phyloP scores from a whole-genome alignment of 805 yeast species.

The Dipodascopsis tothii region DNA sequence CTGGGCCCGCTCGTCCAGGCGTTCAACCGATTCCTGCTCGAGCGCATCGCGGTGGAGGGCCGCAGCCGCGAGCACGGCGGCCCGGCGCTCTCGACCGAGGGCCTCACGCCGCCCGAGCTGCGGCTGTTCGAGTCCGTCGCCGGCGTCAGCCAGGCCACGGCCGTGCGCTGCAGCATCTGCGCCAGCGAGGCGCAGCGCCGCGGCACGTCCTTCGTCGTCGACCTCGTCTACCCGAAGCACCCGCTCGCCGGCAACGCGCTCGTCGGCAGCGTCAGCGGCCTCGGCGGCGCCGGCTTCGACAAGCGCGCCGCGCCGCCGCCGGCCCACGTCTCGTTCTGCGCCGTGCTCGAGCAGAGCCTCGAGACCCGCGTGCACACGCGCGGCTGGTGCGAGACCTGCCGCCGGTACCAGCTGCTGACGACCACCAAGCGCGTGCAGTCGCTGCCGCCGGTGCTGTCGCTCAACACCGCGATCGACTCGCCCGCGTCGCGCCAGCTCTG shows the following conservation, averaged over 20 bases:
- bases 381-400: constrained; percentile 48
- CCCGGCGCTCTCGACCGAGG: background rate
- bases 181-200: constrained; percentile 22
- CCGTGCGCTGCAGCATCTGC: constrained; percentile 25
- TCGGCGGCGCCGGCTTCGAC: background rate
- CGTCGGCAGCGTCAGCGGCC: background rate
- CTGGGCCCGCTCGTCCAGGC: constrained; percentile 37
- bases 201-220: constrained; percentile 23
- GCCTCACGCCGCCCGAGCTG: background rate
- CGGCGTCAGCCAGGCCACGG: constrained; percentile 20
- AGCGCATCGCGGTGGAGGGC: constrained; percentile 38
- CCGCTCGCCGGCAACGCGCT: background rate
- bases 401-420: constrained; percentile 47
- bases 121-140: constrained; percentile 14
- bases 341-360: constrained; percentile 23
- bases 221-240: constrained; percentile 20
- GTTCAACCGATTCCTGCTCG: constrained; percentile 54
- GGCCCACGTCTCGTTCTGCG: constrained; percentile 17
- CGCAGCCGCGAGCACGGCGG: constrained; percentile 33
- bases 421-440: constrained; percentile 42
- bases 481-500: constrained; percentile 15
- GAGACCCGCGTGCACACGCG: constrained; percentile 36
- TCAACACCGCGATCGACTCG: constrained; percentile 49
- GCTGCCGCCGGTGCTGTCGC: constrained; percentile 57
- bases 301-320: background rate